Percentiles rank a stretch among this genome's conserved stretches.
phyloP scores from a whole-genome alignment of 768 basidiomycete genomes.

The Gloeostereum incarnatum region DNA sequence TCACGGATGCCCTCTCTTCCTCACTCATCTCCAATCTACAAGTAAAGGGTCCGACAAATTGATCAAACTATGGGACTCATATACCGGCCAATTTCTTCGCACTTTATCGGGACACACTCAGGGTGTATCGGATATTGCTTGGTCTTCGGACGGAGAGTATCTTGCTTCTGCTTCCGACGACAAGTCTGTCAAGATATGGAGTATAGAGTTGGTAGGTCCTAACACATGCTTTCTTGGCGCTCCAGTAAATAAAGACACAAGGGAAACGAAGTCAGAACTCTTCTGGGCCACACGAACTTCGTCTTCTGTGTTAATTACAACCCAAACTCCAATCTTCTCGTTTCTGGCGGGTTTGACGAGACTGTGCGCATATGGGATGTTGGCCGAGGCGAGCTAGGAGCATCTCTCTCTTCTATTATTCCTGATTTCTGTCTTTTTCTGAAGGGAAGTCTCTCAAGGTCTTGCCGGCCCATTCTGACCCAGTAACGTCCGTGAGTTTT shows the following conservation, averaged over 20 bases:
- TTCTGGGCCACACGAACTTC: constrained; percentile 86
- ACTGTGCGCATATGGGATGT: constrained; percentile 97
- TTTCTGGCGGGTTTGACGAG: constrained; percentile 93
- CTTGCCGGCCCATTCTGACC: constrained; percentile 94
- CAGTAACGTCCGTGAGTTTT: constrained; percentile 90
- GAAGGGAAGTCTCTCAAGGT: constrained; percentile 79
- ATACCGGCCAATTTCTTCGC: constrained; percentile 61
- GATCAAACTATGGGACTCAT: constrained; percentile 73
- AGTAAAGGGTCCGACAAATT: constrained; percentile 77
- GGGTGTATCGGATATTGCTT: constrained; percentile 87
- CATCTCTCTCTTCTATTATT: not conserved
- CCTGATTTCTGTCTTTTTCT: constrained; percentile 1
- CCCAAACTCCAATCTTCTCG: constrained; percentile 82
- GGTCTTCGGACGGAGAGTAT: constrained; percentile 75
- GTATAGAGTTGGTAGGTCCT: constrained; percentile 47
- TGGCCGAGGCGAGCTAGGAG: constrained; percentile 53
- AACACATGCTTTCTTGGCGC: constrained; percentile 5
- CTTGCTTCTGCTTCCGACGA: constrained; percentile 94
- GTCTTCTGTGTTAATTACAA: constrained; percentile 93
- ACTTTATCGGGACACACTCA: constrained; percentile 68
- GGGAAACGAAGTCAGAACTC: constrained; percentile 51
- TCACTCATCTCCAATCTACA: not conserved
- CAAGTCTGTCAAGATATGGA: constrained; percentile 82
- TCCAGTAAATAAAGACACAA: constrained; percentile 16
- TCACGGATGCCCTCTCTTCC: constrained; percentile 2